phyloP scores from a whole-genome alignment of 2,329 filamentous ascomycete species.

The Tolypocladium tundrense region DNA sequence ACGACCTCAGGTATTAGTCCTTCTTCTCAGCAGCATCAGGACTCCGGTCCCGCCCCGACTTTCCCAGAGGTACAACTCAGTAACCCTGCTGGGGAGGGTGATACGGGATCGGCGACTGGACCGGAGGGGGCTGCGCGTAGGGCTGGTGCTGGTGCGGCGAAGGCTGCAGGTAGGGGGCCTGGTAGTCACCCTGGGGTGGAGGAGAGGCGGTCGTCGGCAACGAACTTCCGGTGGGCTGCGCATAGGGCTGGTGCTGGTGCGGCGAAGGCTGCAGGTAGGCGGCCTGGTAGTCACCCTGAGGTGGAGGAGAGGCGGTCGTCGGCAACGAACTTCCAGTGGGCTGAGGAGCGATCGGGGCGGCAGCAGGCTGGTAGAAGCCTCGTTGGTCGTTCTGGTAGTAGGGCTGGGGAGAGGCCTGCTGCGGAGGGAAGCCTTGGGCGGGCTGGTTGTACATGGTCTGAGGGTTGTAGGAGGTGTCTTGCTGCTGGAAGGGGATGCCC shows the following conservation, averaged over 20 bases:
- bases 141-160: background rate
- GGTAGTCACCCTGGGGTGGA: background rate
- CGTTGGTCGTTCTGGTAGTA: background rate
- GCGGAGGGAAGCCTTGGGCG: background rate
- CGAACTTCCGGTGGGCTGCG: background rate
- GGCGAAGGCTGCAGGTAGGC: background rate
- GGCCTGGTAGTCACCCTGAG: background rate
- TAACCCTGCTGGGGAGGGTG: background rate
- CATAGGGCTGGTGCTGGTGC: no score
- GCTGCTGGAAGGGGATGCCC: slow-evolving; percentile 7
- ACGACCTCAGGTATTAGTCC: background rate
- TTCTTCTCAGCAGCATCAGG: background rate
- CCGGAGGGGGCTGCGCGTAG: background rate
- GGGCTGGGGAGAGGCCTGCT: background rate
- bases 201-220: background rate
- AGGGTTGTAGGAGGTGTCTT: slow-evolving; percentile 8
- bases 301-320: background rate
- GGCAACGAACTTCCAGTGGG: background rate
- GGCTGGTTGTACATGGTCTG: slow-evolving; percentile 5
- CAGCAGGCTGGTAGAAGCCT: background rate
- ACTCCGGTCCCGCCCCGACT: background rate
- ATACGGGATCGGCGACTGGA: background rate
- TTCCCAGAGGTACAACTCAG: background rate
- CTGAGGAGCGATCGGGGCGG: background rate
- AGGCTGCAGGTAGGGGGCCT: background rate